Conservation (phyloP, 2,329 filamentous ascomycete species). For the Endothia cerciana region DNA sequence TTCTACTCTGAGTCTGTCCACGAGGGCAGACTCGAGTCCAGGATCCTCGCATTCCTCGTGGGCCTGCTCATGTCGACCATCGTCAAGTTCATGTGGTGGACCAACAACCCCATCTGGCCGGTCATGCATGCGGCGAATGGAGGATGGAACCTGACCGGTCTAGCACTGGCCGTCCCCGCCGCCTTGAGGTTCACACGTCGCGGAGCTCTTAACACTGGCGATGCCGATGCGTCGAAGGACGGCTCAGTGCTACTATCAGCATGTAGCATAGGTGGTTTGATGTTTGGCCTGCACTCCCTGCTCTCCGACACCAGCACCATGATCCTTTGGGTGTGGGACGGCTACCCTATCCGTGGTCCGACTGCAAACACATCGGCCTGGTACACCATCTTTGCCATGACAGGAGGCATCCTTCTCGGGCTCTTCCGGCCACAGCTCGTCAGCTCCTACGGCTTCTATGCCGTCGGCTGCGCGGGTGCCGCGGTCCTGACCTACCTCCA, state of each 20-base stretch:
- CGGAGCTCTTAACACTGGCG: constrained; percentile 52
- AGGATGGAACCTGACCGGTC: constrained; percentile 85
- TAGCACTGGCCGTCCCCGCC: constrained; percentile 76
- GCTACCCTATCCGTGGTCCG: constrained; percentile 87
- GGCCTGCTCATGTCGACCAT: constrained; percentile 85
- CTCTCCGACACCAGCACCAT: constrained; percentile 98
- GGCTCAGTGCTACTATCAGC: constrained; percentile 74
- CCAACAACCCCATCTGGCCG: constrained; percentile 97
- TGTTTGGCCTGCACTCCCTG: constrained; percentile 90
- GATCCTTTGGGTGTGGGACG: constrained; percentile 98
- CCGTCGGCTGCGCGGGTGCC: constrained; percentile 77
- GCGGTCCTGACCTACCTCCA: constrained; percentile 74
- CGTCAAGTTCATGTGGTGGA: constrained; percentile 89
- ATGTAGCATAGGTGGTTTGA: constrained; percentile 77
- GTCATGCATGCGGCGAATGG: constrained; percentile 89
- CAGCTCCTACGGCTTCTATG: constrained; percentile 79
- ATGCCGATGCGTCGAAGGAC: constrained; percentile 46
- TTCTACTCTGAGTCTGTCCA: constrained; percentile 79
- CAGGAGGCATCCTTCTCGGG: constrained; percentile 75
- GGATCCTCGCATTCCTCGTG: constrained; percentile 77
- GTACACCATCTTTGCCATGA: constrained; percentile 86
- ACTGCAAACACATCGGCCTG: constrained; percentile 89
- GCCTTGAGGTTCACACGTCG: constrained; percentile 75
- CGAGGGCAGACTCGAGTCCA: constrained; percentile 75
- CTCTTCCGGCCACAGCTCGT: constrained; percentile 71